Base-by-base conservation (phyloP, 176 grass and related monocot genomes). In the Oryza coarctata region DNA sequence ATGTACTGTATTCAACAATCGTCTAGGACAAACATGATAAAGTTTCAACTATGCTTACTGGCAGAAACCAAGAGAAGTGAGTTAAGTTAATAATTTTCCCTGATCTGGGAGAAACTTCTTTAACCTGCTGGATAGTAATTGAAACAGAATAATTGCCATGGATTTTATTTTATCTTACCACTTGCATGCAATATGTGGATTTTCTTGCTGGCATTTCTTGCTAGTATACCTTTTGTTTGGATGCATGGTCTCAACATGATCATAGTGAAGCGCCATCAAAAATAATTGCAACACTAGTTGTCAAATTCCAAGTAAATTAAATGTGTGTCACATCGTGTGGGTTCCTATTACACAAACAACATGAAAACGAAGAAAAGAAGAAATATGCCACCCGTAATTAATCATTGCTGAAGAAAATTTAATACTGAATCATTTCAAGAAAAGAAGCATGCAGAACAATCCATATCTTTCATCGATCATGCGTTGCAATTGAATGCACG, bases 401-500 rank as follows among this genome's bases (percentile, higher is more conserved):
- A 85, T 81, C 77, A 89, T 76, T 76, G 65, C 66, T 85, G 82
- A 85, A 85, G 85, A 77, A 68, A 75, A 81, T 71, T 27, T 27
- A 12, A 55, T 55, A 55, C 50, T 5, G 74, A 85, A 84, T 84
- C 63, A 80, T 85, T 80, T 17, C 12, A 2, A 71, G 10, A 28
- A n/a, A 49, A 38, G 70, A 30, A 63, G n/a, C 36, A 34, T 2
- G 6, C 47, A 50, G 13, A n/a, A 28, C 10, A 22, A 11, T 58
- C 4, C 0, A 33, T 17, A 13, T 65, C 5, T 60, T 25, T 22
- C 29, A 43, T 71, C 10, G 5, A 41, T 78, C 77, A 76, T 32
- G 65, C 71, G 1, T 32, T 62, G 33, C 4, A 43, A 77, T 71
- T 44, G 13, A 79, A 86, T 50, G 68, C 75, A 49, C 1, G 71